Evolutionary conservation across 225 moss, liverwort and hornwort genomes (phyloP).

Genomic region (Thuidium tamariscinum): DNA sequence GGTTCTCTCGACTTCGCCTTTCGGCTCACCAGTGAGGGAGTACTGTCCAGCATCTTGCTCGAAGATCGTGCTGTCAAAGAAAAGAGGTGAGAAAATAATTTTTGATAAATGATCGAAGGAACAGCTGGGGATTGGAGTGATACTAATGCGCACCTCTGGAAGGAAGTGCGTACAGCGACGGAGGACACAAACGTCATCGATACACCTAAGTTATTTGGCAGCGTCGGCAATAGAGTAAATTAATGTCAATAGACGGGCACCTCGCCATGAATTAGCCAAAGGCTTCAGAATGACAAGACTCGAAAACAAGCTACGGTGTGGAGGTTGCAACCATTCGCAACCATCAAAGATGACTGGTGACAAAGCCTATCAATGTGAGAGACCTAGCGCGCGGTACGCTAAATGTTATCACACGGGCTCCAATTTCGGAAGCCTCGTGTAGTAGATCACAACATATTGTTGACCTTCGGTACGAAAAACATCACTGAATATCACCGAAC

Average conservation of each 20-base stretch:
- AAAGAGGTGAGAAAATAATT: background rate
- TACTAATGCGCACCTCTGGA: background rate
- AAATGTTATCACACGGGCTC: background rate
- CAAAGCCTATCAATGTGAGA: background rate
- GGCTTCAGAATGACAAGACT: background rate
- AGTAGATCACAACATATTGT: background rate
- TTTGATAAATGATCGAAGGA: background rate
- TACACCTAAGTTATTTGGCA: background rate
- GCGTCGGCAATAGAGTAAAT: background rate
- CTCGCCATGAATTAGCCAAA: background rate
- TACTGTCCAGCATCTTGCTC: slow-evolving; percentile 2
- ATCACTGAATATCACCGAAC: background rate
- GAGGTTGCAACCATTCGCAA: background rate
- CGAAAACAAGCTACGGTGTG: background rate
- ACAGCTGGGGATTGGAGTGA: background rate
- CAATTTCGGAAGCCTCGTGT: background rate
- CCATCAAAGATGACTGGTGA: background rate
- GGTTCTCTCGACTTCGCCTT: slow-evolving; percentile 4
- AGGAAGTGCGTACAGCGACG: background rate
- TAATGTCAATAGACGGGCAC: background rate
- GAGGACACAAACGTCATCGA: background rate
- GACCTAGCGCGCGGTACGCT: background rate
- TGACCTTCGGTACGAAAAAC: background rate
- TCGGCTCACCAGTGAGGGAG: background rate
- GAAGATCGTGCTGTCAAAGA: background rate